Conservation (phyloP, 2,329 filamentous ascomycete species). For the Scolecobasidium constrictum region DNA sequence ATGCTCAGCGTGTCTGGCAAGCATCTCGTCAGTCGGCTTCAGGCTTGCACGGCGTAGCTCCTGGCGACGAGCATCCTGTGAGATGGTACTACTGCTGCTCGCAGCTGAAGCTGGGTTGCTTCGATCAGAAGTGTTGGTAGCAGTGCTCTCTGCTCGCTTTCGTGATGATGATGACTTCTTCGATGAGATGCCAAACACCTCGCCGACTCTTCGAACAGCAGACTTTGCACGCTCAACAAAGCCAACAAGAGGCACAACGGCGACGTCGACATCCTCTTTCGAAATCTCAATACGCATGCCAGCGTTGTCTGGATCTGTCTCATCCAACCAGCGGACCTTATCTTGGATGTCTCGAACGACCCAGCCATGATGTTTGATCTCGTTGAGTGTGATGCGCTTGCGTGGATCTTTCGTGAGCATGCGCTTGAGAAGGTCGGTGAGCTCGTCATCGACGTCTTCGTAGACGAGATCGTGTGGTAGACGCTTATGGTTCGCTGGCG, state of each 20-base stretch:
- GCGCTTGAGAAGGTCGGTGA: slow-evolving; percentile 66
- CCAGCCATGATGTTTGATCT: slow-evolving; percentile 93
- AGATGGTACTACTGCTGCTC: slow-evolving; percentile 43
- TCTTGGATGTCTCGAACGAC: slow-evolving; percentile 69
- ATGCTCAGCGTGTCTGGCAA: slow-evolving; percentile 48
- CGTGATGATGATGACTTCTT: slow-evolving; percentile 38
- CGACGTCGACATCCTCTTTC: slow-evolving; percentile 79
- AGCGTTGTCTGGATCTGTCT: slow-evolving; percentile 73
- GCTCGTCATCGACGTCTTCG: slow-evolving; percentile 70
- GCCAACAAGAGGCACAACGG: slow-evolving; percentile 81
- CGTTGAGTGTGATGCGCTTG: slow-evolving; percentile 76
- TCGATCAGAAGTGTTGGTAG: slow-evolving; percentile 42
- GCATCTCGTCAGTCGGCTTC: slow-evolving; percentile 42
- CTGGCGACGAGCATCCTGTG: slow-evolving; percentile 37
- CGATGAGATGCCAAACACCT: slow-evolving; percentile 44
- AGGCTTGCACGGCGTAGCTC: slow-evolving; percentile 36
- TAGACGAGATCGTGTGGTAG: slow-evolving; percentile 71
- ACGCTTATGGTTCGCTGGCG: slow-evolving; percentile 57
- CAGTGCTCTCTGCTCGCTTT: slow-evolving; percentile 43
- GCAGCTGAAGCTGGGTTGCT: slow-evolving; percentile 35
- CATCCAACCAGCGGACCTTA: slow-evolving; percentile 75
- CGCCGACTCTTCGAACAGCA: slow-evolving; percentile 51
- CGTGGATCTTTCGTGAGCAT: slow-evolving; percentile 84
- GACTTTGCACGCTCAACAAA: slow-evolving; percentile 77
- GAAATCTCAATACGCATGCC: slow-evolving; percentile 88